Evolutionary conservation across 2,329 filamentous ascomycete genomes (phyloP), one percentile per base, ranked within the genome.

Genomic region (Rutstroemia sp.): DNA sequence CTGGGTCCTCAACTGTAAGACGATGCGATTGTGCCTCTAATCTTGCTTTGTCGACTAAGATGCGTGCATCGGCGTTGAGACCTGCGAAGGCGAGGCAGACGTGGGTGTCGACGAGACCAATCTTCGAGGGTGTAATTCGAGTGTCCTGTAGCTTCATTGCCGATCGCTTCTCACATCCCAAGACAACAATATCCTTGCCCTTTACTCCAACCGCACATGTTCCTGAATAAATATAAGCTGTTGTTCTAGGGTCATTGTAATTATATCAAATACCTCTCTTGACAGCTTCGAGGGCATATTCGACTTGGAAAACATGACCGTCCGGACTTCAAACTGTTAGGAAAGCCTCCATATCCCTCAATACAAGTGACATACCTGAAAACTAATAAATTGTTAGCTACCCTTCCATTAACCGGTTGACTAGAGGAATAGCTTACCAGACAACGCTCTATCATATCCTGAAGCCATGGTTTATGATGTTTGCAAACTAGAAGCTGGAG

Each of bases 61-160:
- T 99, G 71, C 94, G 86, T 68, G 95, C 94, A 76, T 99, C 94
- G 72, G 94, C 94, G 74, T 99, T 99, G 65, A 99, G 81, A 58
- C 94, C 94, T 61, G 94, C 94, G 68, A 99, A 99, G 63, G 94
- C 94, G 64, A 99, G 88, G 72, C 92, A 95, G 68, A 96, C 92
- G 75, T 99, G 94, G 69, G 86, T 89, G 74, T 99, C 94, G 70
- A 99, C 84, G 63, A 96, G 84, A 67, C 92, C 91, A 73, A 99
- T 96, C 81, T 99, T 99, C 66, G 94, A 97, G 12, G 94, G 94
- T 30, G 94, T 99, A 75, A 99, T 99, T 72, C 94, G 88, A 57
- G 95, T 99, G 75, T 99, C 94, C 81, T 99, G 94, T 59, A 99
- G 85, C 78, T 99, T 99, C 88, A 99, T 96, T 37, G 94, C 94